Percentiles rank a stretch among this genome's conserved stretches.
Evolutionary conservation across 192 early-diverging fungal species (phyloP).

Genomic region (Phlyctochytrium bullatum): DNA sequence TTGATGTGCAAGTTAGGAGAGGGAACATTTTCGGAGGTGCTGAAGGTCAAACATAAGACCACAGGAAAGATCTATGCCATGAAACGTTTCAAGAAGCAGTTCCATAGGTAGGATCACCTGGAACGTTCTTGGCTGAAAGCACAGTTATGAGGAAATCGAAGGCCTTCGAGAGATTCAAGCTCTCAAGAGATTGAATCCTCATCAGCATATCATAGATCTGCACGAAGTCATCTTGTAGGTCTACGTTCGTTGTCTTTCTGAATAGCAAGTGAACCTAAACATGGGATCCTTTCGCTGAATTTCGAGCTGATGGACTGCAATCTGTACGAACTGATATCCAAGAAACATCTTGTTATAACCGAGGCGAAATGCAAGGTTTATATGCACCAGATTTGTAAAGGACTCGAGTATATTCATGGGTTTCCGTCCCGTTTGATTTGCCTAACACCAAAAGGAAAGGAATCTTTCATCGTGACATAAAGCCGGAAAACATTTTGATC

Average conservation of each 20-base stretch:
- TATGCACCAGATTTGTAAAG: slow-evolving; percentile 57
- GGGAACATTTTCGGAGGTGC: slow-evolving; percentile 65
- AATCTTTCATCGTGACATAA: slow-evolving; percentile 64
- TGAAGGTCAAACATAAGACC: slow-evolving; percentile 61
- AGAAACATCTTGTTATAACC: slow-evolving; percentile 42
- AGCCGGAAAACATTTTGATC: slow-evolving; percentile 60
- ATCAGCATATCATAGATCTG: slow-evolving; percentile 51
- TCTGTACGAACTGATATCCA: slow-evolving; percentile 61
- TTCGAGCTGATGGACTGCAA: slow-evolving; percentile 68
- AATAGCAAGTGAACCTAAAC: slow-evolving; percentile 55
- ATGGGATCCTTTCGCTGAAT: slow-evolving; percentile 54
- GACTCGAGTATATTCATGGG: slow-evolving; percentile 62
- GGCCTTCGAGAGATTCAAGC: slow-evolving; percentile 62
- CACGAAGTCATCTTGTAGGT: slow-evolving; percentile 57
- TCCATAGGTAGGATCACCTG: slow-evolving; percentile 42
- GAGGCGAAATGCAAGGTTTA: slow-evolving; percentile 54
- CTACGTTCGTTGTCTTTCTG: neutral
- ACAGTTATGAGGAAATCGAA: slow-evolving; percentile 55
- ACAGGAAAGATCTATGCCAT: slow-evolving; percentile 58
- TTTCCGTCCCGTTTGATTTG: slow-evolving; percentile 15
- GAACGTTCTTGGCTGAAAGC: neutral
- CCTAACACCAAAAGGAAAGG: slow-evolving; percentile 43
- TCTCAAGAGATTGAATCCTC: slow-evolving; percentile 51
- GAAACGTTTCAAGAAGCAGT: slow-evolving; percentile 62
- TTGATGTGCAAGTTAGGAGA: slow-evolving; percentile 60